These are phyloP conservation scores for Iberis pinnata DNA, from an alignment of 345 rosid genomes.

Conservation along the genomic window DNA sequence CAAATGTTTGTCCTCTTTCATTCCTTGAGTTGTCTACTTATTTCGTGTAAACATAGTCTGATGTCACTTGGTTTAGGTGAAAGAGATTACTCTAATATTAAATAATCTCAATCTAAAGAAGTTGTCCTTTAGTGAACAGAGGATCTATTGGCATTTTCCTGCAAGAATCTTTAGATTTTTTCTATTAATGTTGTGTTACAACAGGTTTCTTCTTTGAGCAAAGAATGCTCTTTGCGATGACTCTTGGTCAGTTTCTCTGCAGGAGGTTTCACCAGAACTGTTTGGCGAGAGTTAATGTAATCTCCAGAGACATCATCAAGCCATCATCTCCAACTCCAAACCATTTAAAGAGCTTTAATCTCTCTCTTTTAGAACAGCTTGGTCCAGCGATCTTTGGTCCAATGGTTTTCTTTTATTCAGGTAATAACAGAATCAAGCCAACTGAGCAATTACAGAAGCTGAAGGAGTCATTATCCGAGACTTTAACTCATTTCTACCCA, in stretches of 20 bases:
- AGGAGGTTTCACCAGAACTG: conserved; percentile 23
- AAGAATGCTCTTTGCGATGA: conserved; percentile 11
- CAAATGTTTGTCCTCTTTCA: conserved; percentile 14
- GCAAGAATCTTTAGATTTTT: conserved; percentile 20
- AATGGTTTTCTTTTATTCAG: conserved; percentile 32
- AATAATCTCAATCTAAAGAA: not conserved
- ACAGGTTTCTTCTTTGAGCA: conserved; percentile 6
- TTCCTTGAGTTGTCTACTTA: conserved; percentile 22
- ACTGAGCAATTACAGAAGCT: conserved; percentile 19
- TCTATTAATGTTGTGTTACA: conserved; percentile 12
- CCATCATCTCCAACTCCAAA: conserved; percentile 42
- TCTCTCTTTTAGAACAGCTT: conserved; percentile 40
- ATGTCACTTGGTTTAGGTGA: conserved; percentile 2
- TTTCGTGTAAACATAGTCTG: conserved; percentile 14
- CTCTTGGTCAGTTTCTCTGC: conserved; percentile 10
- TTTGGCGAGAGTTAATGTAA: conserved; percentile 24
- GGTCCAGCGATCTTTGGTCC: conserved; percentile 32
- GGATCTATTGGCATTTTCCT: conserved; percentile 22
- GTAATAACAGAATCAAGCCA: conserved; percentile 3
- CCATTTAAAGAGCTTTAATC: conserved; percentile 20
- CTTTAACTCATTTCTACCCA: conserved; percentile 45
- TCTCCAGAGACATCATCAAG: conserved; percentile 34
- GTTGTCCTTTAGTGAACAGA: conserved; percentile 16
- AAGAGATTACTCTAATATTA: conserved; percentile 6
- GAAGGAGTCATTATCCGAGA: conserved; percentile 37